Evolutionary conservation across 176 grass and related monocot genomes (phyloP), one percentile per base, ranked within the genome.

Genomic region (Leersia perrieri): DNA sequence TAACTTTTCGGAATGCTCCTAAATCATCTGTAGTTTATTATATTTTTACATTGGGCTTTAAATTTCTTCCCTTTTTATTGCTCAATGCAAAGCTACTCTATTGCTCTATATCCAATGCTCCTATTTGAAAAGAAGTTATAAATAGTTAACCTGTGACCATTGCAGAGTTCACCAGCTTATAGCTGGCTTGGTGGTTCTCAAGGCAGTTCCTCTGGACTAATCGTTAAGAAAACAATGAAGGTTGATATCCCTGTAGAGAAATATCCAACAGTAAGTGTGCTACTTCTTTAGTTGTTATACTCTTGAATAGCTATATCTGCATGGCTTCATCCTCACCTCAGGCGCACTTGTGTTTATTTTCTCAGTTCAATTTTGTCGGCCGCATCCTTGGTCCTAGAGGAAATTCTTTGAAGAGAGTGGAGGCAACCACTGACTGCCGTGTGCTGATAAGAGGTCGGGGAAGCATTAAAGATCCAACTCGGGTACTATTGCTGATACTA

Each of bases 191-290:
- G 95, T 75, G 95, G 92, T 31, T 94, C 92, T 51, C 86, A 98
- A 88, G 81, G 95, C 70, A 91, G 90, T 79, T 93, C 92, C 1
- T 91, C 95, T 80, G 92, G 92, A 85, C 71, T 95, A 38, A 85
- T 98, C 87, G 88, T 95, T 31, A 98, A 95, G 86, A 98, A 98
- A 93, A 91, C 90, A 44, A 93, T 98, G 51, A 98, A 84, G 86
- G 90, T 98, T 67, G 95, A 95, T 66, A 95, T 98, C 67, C 95
- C 95, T 33, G 83, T 93, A 58, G 95, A 91, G 36, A 85, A 93
- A 82, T 98, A 89, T 82, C 95, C 95, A 55, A 91, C 90, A 78
- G 95, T 98, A 94, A 93, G 95, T 98, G 15, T 70, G 22, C 70
- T 78, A 63, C 57, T 66, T 85, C 22, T 40, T 12, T 4, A 82